Conservation (phyloP, 495 filamentous ascomycete species). For the Lasiosphaeria ovina region DNA sequence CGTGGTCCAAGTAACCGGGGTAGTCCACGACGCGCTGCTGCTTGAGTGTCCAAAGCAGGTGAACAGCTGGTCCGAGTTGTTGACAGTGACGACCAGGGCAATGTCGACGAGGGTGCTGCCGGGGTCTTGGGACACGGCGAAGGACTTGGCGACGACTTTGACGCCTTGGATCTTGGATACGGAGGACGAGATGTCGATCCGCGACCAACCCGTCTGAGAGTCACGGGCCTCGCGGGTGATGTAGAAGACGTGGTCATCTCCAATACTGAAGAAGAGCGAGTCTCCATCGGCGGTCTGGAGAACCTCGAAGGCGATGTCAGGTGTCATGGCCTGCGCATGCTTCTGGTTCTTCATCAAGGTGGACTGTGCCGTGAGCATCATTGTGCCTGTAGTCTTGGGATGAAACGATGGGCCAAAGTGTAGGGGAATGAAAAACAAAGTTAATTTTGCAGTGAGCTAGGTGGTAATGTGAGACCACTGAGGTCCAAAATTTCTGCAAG, state of each 20-base stretch:
- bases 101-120: neutral
- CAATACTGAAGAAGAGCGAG: conserved; percentile 2
- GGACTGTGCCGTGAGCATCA: conserved; percentile 1
- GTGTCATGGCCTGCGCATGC: neutral
- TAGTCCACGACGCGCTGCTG: neutral
- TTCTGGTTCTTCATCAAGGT: conserved; percentile 2
- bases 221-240: neutral
- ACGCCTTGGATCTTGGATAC: conserved; percentile 3
- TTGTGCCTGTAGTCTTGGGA: neutral
- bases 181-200: neutral
- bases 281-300: neutral
- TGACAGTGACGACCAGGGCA: neutral
- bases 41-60: neutral
- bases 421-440: neutral
- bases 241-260: neutral
- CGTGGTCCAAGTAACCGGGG: neutral
- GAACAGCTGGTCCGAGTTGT: neutral
- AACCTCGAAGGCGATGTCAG: neutral
- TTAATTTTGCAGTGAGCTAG: neutral
- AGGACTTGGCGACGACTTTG: neutral
- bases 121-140: neutral
- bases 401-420: neutral
- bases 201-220: neutral
- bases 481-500: neutral
- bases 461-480: neutral